Evolutionary conservation across 768 basidiomycete genomes (phyloP).

Genomic region (Hemileccinum rubropunctum): DNA sequence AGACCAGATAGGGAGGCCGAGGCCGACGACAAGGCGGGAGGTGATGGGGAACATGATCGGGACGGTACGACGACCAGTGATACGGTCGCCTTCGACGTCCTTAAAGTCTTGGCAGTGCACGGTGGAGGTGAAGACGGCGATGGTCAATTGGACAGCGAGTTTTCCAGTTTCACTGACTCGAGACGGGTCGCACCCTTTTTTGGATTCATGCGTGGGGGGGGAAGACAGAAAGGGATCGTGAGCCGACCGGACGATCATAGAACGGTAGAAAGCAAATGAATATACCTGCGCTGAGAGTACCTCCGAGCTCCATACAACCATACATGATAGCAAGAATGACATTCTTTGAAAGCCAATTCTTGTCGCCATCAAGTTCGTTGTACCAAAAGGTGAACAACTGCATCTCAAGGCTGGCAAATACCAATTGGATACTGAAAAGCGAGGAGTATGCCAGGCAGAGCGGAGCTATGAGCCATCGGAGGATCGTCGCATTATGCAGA

Average conservation of each 20-base stretch:
- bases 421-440: slow-evolving; percentile 30
- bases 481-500: slow-evolving; percentile 29
- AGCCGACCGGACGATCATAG: too few species aligned
- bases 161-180: slow-evolving; percentile 27
- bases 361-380: slow-evolving; percentile 38
- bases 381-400: slow-evolving; percentile 35
- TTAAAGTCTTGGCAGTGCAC: slow-evolving; percentile 50
- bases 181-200: slow-evolving; percentile 13
- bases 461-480: slow-evolving; percentile 37
- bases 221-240: background rate
- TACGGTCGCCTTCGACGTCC: slow-evolving; percentile 42
- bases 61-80: slow-evolving; percentile 40
- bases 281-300: slow-evolving; percentile 38
- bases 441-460: slow-evolving; percentile 36
- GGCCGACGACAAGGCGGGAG: slow-evolving; percentile 33
- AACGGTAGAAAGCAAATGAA: background rate
- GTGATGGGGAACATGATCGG: slow-evolving; percentile 42
- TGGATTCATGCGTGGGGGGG: too few species aligned
- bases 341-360: slow-evolving; percentile 40
- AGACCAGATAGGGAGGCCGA: slow-evolving; percentile 40
- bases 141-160: slow-evolving; percentile 35
- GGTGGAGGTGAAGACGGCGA: slow-evolving; percentile 42
- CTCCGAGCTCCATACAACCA: slow-evolving; percentile 36
- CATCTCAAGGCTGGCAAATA: slow-evolving; percentile 34
- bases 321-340: slow-evolving; percentile 38